Base-by-base conservation (phyloP, 345 rosid species). In the Pistacia atlantica region DNA sequence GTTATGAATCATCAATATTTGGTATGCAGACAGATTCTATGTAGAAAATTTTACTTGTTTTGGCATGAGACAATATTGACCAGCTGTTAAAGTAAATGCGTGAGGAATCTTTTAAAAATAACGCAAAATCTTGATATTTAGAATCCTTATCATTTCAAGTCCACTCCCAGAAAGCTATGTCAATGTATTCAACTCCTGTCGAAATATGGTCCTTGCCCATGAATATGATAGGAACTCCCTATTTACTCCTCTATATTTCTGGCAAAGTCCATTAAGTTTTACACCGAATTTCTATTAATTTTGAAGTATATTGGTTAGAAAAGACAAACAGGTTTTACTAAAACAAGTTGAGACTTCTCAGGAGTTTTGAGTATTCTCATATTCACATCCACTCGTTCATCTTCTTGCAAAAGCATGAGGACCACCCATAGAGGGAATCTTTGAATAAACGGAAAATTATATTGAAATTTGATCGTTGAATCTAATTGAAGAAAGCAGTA, bases 91-190 rank as follows among this genome's bases (percentile, higher is more conserved):
- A 35, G 63, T 37, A 56, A 77, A 77, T 18, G 62, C 31, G 31
- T 9, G 14, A 46, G 48, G 69, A 73, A 81, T 77, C 75, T 63
- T 67, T 11, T 16, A 10, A 51, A 72, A 77, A 65, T 45, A 1
- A 33, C 2, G 11, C 72, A 35, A 55, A 17, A 69, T 61, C 25
- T 25, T 58, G 55, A 51, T 62, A 11, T 60, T 59, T 62, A 55
- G 82, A 84, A 73, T 74, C 71, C 73, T 78, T 84, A 73, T 78
- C 80, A 48, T 78, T 49, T 79, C 73, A 80, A 60, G 66, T 67
- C 67, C 42, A 25, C 52, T 72, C 49, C 58, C 9, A 25, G 2
- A 35, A 70, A 75, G 73, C 18, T 58, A 13, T 17, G 37, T 46
- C 28, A 22, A 77, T 35, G 37, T 52, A 22, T 22, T 69, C 33